Base-by-base conservation (phyloP, 73 alveolate species). In the Stentor coeruleus region DNA sequence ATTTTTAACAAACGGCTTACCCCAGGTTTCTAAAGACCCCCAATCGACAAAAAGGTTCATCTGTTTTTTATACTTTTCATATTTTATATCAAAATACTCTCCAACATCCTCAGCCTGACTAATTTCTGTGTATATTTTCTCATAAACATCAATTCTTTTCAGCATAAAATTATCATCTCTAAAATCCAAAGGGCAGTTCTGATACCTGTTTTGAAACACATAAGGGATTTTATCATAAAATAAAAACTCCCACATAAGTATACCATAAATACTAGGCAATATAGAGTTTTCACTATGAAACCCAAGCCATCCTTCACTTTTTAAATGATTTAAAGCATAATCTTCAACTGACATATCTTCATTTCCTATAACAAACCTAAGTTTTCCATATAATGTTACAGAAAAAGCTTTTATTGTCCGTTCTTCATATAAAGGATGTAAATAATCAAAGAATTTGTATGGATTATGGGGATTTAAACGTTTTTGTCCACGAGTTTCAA, bases 141-240 rank as follows among this genome's bases (percentile, higher is more conserved):
- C 93, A 59, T 92, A 81, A 35, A 86, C 81, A 3, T 80, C 83
- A 58, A 88, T 95, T 81, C 99, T 92, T 58, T 89, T 87, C 28
- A 66, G 59, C 82, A 92, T 92, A 85, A 95, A 95, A 73, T 92
- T 95, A 58, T 91, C 86, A 40, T 80, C 87, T 39, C 72, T 88
- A 80, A 90, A 92, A 84, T 95, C 99, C 36, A 95, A 76, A n/a
- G 99, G 99, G 55, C 81, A 85, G 36, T 89, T 87, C 81, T 95
- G 94, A 77, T n/a, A 91, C 37, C 92, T 90, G 0, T 96, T 88
- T 87, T 95, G 94, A 76, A 91, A 95, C 3, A 93, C 99, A 39
- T 85, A 83, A 38, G 96, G 95, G 2, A 89, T 85, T 11, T 86
- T 59, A 84, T 93, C 98, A 83, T 92, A 85, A 87, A 84, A 95